phyloP scores from a whole-genome alignment of 768 basidiomycete genomes.

The Cantharellus anzutake region DNA sequence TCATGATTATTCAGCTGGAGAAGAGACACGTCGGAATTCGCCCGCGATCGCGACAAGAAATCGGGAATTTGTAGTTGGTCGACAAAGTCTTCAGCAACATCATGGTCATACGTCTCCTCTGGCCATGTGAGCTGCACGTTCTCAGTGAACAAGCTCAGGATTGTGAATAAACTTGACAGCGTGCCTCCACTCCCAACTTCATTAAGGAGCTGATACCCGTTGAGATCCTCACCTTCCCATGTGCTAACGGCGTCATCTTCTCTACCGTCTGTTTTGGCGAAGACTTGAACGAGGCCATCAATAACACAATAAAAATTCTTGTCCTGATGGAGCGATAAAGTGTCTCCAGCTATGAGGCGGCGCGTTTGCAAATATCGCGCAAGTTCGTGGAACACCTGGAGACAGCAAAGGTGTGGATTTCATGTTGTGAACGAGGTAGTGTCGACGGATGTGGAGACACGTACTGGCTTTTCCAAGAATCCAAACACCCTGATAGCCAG shows the following conservation, averaged over 20 bases:
- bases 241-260: neutral
- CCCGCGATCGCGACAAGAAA: neutral
- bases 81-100: conserved; percentile 1
- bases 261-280: conserved; percentile 34
- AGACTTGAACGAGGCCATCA: conserved; percentile 94
- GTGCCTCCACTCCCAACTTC: conserved; percentile 94
- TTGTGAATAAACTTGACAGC: conserved; percentile 88
- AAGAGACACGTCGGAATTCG: conserved; percentile 45
- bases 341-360: conserved; percentile 90
- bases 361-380: conserved; percentile 91
- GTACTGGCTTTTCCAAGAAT: conserved; percentile 89
- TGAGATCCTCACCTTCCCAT: conserved; percentile 77
- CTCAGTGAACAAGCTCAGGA: conserved; percentile 91
- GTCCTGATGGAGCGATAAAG: conserved; percentile 74
- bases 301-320: conserved; percentile 97
- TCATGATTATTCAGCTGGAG: conserved; percentile 24
- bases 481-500: conserved; percentile 95
- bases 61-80: neutral
- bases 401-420: neutral
- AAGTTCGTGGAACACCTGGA: conserved; percentile 87
- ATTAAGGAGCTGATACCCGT: conserved; percentile 90
- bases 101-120: conserved; percentile 14
- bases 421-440: neutral
- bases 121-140: conserved; percentile 87
- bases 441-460: conserved; percentile 12